These are phyloP conservation scores for Saxophila tyrrhenica DNA, from an alignment of 495 filamentous ascomycete genomes.

Conservation along the genomic window DNA sequence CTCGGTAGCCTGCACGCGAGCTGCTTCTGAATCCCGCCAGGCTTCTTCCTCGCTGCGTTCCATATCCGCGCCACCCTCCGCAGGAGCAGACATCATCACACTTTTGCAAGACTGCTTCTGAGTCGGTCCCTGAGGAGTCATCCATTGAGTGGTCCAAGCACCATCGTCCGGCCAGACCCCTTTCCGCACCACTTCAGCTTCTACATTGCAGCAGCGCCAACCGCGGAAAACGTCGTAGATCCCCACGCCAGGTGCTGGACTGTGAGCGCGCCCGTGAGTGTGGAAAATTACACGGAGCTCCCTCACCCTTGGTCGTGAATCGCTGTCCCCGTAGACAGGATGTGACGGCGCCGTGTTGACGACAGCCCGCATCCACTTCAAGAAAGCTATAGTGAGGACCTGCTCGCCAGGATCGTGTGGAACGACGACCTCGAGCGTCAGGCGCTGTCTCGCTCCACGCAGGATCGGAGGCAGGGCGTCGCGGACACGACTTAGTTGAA, in stretches of 20 bases:
- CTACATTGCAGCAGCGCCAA: background rate
- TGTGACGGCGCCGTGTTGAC: background rate
- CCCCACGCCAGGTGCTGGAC: background rate
- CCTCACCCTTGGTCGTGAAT: background rate
- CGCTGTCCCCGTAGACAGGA: background rate
- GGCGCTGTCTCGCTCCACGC: background rate
- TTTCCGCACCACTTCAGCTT: background rate
- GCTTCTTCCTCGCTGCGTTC: background rate
- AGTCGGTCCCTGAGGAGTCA: no score
- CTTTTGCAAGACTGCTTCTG: no score
- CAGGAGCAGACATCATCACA: background rate
- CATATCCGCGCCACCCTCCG: background rate
- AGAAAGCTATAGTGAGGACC: background rate
- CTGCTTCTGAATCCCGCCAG: background rate
- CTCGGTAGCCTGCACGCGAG: background rate
- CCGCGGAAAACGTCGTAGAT: background rate
- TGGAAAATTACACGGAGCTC: background rate
- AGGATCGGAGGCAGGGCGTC: background rate
- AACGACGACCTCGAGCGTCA: background rate
- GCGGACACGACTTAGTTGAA: background rate
- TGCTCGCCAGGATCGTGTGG: background rate
- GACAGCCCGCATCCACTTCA: background rate
- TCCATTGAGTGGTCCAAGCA: no score
- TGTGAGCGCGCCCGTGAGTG: background rate
- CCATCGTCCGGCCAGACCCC: no score